Evolutionary conservation across 2,329 filamentous ascomycete species (phyloP).

Genomic region (Periconia digitata): DNA sequence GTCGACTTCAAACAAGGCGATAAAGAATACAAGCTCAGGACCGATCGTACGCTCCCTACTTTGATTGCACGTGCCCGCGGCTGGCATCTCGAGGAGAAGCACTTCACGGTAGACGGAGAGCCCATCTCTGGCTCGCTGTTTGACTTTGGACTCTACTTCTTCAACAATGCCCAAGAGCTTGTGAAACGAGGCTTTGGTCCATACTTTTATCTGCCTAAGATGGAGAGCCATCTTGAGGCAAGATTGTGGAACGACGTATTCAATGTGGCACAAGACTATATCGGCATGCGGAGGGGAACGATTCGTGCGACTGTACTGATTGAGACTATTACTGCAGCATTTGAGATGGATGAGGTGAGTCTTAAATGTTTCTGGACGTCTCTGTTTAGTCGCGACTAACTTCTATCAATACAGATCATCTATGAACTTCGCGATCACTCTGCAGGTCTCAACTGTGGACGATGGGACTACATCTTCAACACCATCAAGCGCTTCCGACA

Average conservation of each 20-base stretch:
- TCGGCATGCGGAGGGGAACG: constrained; percentile 85
- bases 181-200: constrained; percentile 82
- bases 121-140: constrained; percentile 90
- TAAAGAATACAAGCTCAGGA: constrained; percentile 97
- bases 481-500: constrained; percentile 99
- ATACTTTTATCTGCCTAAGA: constrained; percentile 98
- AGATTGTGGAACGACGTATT: constrained; percentile 98
- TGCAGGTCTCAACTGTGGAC: constrained; percentile 94
- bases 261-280: constrained; percentile 91
- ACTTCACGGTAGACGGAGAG: constrained; percentile 93
- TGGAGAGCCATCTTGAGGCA: constrained; percentile 97
- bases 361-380: background rate
- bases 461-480: constrained; percentile 99
- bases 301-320: constrained; percentile 95
- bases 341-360: constrained; percentile 91
- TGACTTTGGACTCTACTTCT: constrained; percentile 98
- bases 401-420: constrained; percentile 67
- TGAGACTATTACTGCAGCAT: constrained; percentile 95
- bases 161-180: constrained; percentile 92
- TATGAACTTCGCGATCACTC: constrained; percentile 97
- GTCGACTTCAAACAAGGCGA: constrained; percentile 94
- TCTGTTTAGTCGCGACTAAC: no score
- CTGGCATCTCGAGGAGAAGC: constrained; percentile 98
- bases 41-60: constrained; percentile 81
- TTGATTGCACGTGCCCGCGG: constrained; percentile 92